A percentile compares a stretch with the other conserved stretches of the same genome.
These are phyloP conservation scores for Rhynchosporium graminicola DNA, from an alignment of 2,329 filamentous ascomycete species.

Conservation along the genomic window DNA sequence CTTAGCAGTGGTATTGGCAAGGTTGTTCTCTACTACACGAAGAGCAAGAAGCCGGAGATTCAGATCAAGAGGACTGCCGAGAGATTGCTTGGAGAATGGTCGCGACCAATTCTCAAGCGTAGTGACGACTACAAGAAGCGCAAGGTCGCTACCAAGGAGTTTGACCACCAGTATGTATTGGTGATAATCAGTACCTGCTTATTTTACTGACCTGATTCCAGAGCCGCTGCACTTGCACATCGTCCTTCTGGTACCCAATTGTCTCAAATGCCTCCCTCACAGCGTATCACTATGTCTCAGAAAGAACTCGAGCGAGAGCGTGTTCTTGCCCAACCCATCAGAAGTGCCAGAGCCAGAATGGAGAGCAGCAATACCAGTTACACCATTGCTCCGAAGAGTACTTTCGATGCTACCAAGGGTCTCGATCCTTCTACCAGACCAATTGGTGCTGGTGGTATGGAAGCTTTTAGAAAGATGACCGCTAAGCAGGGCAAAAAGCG, in stretches of 20 bases:
- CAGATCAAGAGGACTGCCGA: constrained; percentile 93
- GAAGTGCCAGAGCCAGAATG: constrained; percentile 56
- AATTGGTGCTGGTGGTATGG: constrained; percentile 62
- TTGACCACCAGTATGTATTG: constrained; percentile 59
- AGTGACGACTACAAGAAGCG: constrained; percentile 95
- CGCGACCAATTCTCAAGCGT: constrained; percentile 86
- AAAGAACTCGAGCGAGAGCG: constrained; percentile 54
- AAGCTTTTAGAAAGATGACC: constrained; percentile 67
- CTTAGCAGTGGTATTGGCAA: constrained; percentile 93
- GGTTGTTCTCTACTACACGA: constrained; percentile 95
- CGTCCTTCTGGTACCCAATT: constrained; percentile 38
- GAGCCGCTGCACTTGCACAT: constrained; percentile 40
- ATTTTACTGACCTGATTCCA: constrained; percentile 27
- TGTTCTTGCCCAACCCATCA: constrained; percentile 56
- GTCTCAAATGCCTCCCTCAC: constrained; percentile 35
- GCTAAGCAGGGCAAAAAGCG: constrained; percentile 60
- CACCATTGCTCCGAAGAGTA: constrained; percentile 51
- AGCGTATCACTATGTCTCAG: constrained; percentile 34
- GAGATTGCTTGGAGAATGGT: constrained; percentile 92
- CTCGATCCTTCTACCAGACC: constrained; percentile 54
- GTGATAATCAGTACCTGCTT: neutral
- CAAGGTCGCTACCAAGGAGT: constrained; percentile 62
- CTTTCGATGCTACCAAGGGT: constrained; percentile 54
- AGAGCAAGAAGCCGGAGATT: constrained; percentile 85
- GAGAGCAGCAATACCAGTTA: constrained; percentile 41